Conservation (phyloP, 2,329 filamentous ascomycete species). For the Leptographium wingfieldii region DNA sequence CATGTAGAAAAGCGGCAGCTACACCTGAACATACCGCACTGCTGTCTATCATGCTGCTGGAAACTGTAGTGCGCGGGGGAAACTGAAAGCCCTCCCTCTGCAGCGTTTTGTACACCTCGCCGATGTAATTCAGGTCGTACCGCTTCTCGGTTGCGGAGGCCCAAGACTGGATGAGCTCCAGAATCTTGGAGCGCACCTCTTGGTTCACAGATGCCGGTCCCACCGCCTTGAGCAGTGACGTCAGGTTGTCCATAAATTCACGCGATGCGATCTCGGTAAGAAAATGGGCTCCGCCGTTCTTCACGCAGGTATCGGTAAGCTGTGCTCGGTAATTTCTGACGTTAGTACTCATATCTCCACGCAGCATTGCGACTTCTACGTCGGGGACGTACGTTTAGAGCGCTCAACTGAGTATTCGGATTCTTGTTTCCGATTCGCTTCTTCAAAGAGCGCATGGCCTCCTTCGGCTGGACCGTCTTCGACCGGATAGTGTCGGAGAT, state of each 20-base stretch:
- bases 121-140: conserved; percentile 72
- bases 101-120: conserved; percentile 71
- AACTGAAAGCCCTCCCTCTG: conserved; percentile 82
- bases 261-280: conserved; percentile 88
- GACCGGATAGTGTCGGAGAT: conserved; percentile 96
- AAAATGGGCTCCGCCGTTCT: conserved; percentile 95
- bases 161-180: conserved; percentile 91
- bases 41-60: conserved; percentile 97
- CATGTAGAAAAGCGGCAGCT: background rate
- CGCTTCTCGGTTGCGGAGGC: conserved; percentile 78
- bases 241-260: conserved; percentile 96
- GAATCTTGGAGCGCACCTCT: conserved; percentile 78
- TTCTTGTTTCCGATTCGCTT: conserved; percentile 93
- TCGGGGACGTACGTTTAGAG: conserved; percentile 58
- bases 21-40: conserved; percentile 57
- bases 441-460: conserved; percentile 95
- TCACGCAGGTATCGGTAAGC: conserved; percentile 97
- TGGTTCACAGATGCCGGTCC: conserved; percentile 63
- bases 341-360: background rate
- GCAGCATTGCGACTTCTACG: background rate
- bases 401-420: conserved; percentile 88
- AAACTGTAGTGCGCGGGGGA: conserved; percentile 71
- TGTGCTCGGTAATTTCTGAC: conserved; percentile 14
- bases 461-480: conserved; percentile 93
- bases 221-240: conserved; percentile 74